A percentile compares a stretch with the other conserved stretches of the same genome.
phyloP scores from a whole-genome alignment of 495 filamentous ascomycete genomes.

The Aspergillus asperescens region DNA sequence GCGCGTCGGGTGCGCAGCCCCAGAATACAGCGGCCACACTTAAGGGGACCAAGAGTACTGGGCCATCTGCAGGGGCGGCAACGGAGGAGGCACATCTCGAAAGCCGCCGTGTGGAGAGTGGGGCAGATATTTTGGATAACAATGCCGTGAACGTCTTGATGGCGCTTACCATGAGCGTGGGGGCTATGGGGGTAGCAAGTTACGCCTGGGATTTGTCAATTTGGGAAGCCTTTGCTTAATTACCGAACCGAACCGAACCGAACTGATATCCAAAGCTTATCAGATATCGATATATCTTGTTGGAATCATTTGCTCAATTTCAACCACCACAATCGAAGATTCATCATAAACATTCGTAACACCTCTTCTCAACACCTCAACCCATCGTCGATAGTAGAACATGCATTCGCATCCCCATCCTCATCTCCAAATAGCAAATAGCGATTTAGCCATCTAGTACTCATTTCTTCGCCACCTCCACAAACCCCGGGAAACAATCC shows the following conservation, averaged over 20 bases:
- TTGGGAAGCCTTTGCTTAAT: conserved; percentile 11
- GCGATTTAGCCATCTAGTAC: too few relatives aligned
- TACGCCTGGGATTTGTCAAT: conserved; percentile 38
- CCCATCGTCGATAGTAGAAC: too few relatives aligned
- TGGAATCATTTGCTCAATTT: too few relatives aligned
- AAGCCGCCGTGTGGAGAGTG: conserved; percentile 67
- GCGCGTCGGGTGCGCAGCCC: conserved; percentile 2
- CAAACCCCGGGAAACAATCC: conserved; percentile 16
- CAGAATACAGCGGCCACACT: conserved; percentile 26
- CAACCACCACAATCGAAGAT: too few relatives aligned
- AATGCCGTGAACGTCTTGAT: conserved; percentile 91
- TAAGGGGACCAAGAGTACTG: conserved; percentile 20
- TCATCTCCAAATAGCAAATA: too few relatives aligned
- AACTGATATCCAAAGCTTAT: too few relatives aligned
- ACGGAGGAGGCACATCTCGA: conserved; percentile 43
- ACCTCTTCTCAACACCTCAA: too few relatives aligned
- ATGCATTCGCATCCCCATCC: too few relatives aligned
- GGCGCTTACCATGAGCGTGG: conserved; percentile 74
- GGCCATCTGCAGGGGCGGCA: conserved; percentile 12
- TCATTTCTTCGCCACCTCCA: conserved; percentile 7
- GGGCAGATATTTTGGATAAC: conserved; percentile 77
- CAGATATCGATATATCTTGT: too few relatives aligned
- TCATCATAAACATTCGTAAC: too few relatives aligned
- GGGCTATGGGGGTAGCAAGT: conserved; percentile 61
- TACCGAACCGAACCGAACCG: neutral